Evolutionary conservation across 371 early-diverging fungal species (phyloP).

Genomic region (Phascolomyces articulosus): DNA sequence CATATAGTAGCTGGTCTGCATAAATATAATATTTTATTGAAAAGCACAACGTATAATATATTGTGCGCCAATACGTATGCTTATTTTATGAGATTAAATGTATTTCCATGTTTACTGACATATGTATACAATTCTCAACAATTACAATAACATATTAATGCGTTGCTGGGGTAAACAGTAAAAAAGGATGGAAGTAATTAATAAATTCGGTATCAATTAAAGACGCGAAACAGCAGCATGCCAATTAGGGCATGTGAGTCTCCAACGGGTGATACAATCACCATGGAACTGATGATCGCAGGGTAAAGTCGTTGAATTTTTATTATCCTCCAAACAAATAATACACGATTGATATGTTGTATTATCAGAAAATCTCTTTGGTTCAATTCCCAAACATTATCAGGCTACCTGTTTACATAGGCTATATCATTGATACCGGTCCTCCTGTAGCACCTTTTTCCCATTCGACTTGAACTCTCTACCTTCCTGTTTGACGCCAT

Average conservation of each 20-base stretch:
- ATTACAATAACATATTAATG: too few relatives aligned
- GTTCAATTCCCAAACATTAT: not conserved
- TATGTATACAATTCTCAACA: too few relatives aligned
- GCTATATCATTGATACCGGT: not conserved
- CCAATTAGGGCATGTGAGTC: not conserved
- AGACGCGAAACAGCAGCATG: too few relatives aligned
- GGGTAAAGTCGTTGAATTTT: not conserved
- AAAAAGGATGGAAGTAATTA: too few relatives aligned
- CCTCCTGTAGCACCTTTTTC: not conserved
- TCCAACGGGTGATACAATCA: not conserved
- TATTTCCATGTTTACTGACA: too few relatives aligned
- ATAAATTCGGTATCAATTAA: too few relatives aligned
- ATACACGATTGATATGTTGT: not conserved
- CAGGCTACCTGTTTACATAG: not conserved
- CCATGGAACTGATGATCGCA: slow-evolving; percentile 1
- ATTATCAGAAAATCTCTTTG: not conserved
- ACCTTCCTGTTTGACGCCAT: not conserved
- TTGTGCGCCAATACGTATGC: too few relatives aligned
- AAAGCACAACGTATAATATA: too few relatives aligned
- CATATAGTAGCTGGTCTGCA: too few relatives aligned
- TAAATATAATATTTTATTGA: too few relatives aligned
- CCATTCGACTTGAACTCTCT: not conserved
- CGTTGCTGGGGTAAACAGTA: too few relatives aligned
- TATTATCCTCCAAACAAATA: not conserved
- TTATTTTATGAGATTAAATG: too few relatives aligned